These are phyloP conservation scores for Gonapodya sp. DNA, from an alignment of 192 early-diverging fungal genomes.

Conservation along the genomic window DNA sequence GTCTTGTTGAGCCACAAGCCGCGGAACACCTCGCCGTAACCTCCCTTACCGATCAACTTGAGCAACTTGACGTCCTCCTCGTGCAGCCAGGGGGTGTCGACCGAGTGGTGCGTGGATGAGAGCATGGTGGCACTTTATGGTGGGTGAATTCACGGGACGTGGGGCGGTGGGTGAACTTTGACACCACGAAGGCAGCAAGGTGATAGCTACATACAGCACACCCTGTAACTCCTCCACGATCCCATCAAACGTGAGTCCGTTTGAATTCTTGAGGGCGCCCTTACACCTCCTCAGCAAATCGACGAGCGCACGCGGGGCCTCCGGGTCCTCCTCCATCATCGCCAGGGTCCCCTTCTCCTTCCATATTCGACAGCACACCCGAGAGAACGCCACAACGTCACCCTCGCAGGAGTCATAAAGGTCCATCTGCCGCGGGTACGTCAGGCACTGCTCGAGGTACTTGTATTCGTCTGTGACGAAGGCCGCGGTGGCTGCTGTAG, in stretches of 20 bases:
- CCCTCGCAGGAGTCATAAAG: not conserved
- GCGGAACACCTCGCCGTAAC: not conserved
- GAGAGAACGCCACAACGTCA: not conserved
- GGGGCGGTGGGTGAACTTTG: not conserved
- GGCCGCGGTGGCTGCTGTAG: not conserved
- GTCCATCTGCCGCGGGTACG: not conserved
- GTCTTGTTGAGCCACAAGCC: not conserved
- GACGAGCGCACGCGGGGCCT: not conserved
- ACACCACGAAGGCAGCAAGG: not conserved
- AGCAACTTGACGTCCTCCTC: slow-evolving; percentile 1
- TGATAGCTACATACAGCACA: not conserved
- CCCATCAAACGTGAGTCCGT: not conserved
- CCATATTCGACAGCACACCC: not conserved
- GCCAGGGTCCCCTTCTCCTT: slow-evolving; percentile 3
- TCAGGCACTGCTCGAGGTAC: not conserved
- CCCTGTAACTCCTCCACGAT: slow-evolving; percentile 1
- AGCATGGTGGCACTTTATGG: not conserved
- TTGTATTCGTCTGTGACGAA: not conserved
- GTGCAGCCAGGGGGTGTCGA: slow-evolving; percentile 3
- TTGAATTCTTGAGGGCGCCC: not conserved
- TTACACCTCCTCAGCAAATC: not conserved
- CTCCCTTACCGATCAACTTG: not conserved
- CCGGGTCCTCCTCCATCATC: not conserved
- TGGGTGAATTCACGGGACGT: not conserved
- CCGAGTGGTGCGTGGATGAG: not conserved